phyloP scores from a whole-genome alignment of 371 early-diverging fungal genomes.

The Actinomortierella wolfii region DNA sequence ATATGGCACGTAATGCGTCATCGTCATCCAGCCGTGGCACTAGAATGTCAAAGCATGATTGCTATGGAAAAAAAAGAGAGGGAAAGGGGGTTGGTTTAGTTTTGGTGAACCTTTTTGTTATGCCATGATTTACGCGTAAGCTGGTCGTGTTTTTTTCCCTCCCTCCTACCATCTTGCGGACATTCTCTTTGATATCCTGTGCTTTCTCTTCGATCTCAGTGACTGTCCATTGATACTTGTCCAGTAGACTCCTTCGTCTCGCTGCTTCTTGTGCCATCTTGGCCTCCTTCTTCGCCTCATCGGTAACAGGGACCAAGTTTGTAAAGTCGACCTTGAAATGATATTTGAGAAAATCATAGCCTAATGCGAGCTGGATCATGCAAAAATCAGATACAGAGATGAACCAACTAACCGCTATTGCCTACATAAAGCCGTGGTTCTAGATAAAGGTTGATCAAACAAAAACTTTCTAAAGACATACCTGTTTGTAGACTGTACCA shows the following conservation, averaged over 20 bases:
- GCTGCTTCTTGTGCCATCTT: conserved; percentile 15
- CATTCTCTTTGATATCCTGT: conserved; percentile 56
- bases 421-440: not conserved
- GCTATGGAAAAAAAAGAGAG: conserved; percentile 11
- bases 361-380: conserved; percentile 49
- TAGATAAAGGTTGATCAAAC: not conserved
- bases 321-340: conserved; percentile 49
- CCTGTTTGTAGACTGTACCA: conserved; percentile 57
- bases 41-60: conserved; percentile 62
- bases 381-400: not conserved
- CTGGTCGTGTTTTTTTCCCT: not conserved
- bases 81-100: too few relatives aligned
- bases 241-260: conserved; percentile 46
- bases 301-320: conserved; percentile 37
- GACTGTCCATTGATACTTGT: conserved; percentile 49
- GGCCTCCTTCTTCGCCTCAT: conserved; percentile 30
- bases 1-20: conserved; percentile 18
- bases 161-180: conserved; percentile 52
- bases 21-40: conserved; percentile 53
- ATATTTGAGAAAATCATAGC: conserved; percentile 58
- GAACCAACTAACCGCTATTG: not conserved
- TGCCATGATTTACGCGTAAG: not conserved
- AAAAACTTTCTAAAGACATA: not conserved
- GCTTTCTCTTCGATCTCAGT: conserved; percentile 50
- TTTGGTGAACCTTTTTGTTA: too few relatives aligned